phyloP scores from a whole-genome alignment of 1,139 yeast species.

The Suhomyces taliae region DNA sequence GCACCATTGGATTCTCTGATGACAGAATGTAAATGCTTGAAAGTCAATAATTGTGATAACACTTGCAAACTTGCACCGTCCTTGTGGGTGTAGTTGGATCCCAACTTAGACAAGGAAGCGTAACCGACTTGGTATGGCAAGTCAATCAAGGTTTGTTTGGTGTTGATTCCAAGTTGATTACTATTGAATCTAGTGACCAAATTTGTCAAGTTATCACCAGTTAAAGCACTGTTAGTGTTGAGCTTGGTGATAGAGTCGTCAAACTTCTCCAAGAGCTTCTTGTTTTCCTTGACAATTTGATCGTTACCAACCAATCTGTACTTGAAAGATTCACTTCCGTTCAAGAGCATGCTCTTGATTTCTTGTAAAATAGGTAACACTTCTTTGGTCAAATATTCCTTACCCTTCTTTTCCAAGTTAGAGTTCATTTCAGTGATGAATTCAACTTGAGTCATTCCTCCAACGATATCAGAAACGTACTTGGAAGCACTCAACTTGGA shows the following conservation, averaged over 20 bases:
- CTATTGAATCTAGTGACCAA: conserved; percentile 12
- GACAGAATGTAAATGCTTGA: conserved; percentile 82
- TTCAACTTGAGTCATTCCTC: conserved; percentile 76
- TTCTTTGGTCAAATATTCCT: conserved; percentile 49
- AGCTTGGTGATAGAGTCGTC: conserved; percentile 16
- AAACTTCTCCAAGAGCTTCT: conserved; percentile 38
- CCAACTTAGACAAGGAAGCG: conserved; percentile 66
- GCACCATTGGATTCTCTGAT: conserved; percentile 97
- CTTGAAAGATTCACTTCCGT: conserved; percentile 33
- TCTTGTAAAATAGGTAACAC: conserved; percentile 64
- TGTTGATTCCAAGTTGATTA: conserved; percentile 11
- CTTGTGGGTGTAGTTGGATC: conserved; percentile 63
- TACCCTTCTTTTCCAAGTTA: conserved; percentile 51
- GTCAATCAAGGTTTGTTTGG: conserved; percentile 48
- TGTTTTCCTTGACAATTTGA: conserved; percentile 41
- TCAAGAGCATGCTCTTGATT: conserved; percentile 49
- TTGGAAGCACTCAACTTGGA: conserved; percentile 64
- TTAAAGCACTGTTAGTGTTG: conserved; percentile 1
- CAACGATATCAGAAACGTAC: conserved; percentile 59
- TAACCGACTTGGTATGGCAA: conserved; percentile 91
- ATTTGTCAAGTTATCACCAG: conserved; percentile 1
- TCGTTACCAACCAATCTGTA: conserved; percentile 64
- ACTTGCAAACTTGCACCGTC: conserved; percentile 89
- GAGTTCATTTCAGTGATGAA: conserved; percentile 63
- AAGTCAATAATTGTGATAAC: conserved; percentile 76